Percentiles rank a stretch among this genome's conserved stretches.
Conservation (phyloP, 2,329 filamentous ascomycete genomes). For the Dactylellina parvicollis region DNA sequence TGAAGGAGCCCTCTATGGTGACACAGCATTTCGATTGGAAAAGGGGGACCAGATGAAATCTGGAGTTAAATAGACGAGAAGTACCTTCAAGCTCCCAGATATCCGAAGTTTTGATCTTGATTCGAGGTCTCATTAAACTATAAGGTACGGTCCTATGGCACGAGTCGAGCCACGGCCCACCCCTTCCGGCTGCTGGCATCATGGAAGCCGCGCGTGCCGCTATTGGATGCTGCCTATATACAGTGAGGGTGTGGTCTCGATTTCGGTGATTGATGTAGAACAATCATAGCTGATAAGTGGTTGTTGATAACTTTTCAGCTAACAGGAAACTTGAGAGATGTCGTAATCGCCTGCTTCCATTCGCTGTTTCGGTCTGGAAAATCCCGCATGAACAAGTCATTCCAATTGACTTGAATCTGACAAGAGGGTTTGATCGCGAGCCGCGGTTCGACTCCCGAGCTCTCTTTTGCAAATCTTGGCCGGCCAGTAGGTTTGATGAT, state of each 20-base stretch:
- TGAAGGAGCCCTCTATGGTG: slow-evolving; percentile 11
- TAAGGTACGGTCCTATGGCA: slow-evolving; percentile 23
- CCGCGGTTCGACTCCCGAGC: background rate
- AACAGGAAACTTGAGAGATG: background rate
- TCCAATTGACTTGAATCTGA: background rate
- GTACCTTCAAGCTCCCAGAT: background rate
- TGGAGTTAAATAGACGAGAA: background rate
- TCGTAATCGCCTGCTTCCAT: slow-evolving; percentile 7
- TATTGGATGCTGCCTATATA: background rate
- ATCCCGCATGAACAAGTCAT: background rate
- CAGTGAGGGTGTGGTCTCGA: background rate
- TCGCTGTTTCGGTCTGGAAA: background rate
- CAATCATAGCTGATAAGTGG: slow-evolving; percentile 1
- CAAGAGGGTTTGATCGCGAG: background rate
- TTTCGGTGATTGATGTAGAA: no score
- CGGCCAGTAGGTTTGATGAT: background rate
- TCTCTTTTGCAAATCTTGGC: background rate
- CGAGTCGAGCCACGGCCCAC: slow-evolving; percentile 10
- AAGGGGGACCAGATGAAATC: slow-evolving; percentile 8
- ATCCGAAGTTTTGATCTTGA: background rate
- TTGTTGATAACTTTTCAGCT: background rate
- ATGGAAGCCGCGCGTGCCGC: slow-evolving; percentile 27
- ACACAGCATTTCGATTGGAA: slow-evolving; percentile 28
- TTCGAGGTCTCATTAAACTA: slow-evolving; percentile 2
- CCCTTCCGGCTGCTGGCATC: background rate